A percentile compares a stretch with the other conserved stretches of the same genome.
Conservation (phyloP, 2,329 filamentous ascomycete species). For the Xylariomycetidae sp. region DNA sequence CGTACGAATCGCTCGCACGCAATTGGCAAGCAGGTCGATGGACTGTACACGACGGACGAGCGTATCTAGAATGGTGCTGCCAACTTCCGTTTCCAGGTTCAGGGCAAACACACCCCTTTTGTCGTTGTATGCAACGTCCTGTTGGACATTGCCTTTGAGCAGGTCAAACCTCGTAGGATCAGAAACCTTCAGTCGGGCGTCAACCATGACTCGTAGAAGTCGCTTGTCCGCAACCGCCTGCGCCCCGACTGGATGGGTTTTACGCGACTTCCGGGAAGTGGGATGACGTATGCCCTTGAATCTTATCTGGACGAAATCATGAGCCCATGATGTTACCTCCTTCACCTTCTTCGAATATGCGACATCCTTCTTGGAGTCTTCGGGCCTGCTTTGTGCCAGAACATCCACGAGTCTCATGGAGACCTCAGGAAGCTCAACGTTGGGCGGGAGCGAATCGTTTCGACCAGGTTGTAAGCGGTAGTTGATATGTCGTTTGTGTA, state of each 20-base stretch:
- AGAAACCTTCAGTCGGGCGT: constrained; percentile 51
- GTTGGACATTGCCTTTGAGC: constrained; percentile 52
- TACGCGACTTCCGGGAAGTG: constrained; percentile 4
- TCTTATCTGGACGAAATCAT: constrained; percentile 53
- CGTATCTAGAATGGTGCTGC: constrained; percentile 53
- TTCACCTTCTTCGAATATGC: no score
- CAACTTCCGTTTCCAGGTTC: constrained; percentile 53
- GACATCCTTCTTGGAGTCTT: constrained; percentile 14
- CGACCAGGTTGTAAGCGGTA: constrained; percentile 24
- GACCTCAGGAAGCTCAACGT: constrained; percentile 44
- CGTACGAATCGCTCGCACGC: constrained; percentile 60
- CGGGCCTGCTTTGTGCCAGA: constrained; percentile 18
- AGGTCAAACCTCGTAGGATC: constrained; percentile 50
- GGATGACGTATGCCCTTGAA: constrained; percentile 43
- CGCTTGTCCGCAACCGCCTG: constrained; percentile 7
- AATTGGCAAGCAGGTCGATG: constrained; percentile 66
- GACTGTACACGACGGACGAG: constrained; percentile 58
- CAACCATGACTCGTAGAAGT: constrained; percentile 37
- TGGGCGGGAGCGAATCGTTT: constrained; percentile 36
- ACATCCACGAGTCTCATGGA: constrained; percentile 45
- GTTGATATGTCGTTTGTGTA: constrained; percentile 42
- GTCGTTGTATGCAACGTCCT: constrained; percentile 58
- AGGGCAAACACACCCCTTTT: constrained; percentile 59
- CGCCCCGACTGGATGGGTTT: constrained; percentile 4
- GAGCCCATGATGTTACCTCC: constrained; percentile 46